A percentile compares a stretch with the other conserved stretches of the same genome.
Evolutionary conservation across 192 early-diverging fungal species (phyloP).

Genomic region (Gonapodya prolifera): DNA sequence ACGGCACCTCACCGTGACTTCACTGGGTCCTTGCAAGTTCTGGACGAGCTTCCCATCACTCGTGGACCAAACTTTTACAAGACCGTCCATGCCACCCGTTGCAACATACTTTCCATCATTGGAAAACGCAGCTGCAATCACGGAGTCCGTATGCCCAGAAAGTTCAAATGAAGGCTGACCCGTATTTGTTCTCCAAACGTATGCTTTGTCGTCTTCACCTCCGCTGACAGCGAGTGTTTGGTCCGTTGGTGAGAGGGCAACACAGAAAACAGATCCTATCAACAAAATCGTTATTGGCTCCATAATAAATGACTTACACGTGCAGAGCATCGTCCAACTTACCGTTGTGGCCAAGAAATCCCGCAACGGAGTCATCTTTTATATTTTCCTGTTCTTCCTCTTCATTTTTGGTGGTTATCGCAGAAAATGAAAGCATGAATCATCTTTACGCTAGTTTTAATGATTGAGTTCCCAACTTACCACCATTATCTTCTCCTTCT

Average conservation of each 20-base stretch:
- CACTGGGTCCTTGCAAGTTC: constrained; percentile 75
- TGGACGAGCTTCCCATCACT: constrained; percentile 39
- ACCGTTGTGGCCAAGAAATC: constrained; percentile 7
- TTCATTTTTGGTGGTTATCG: too few species aligned
- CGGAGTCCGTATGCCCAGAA: constrained; percentile 70
- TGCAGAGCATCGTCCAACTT: too few species aligned
- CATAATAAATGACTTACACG: too few species aligned
- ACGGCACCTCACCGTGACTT: constrained; percentile 53
- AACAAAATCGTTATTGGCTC: too few species aligned
- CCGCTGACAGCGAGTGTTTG: constrained; percentile 60
- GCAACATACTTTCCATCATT: constrained; percentile 73
- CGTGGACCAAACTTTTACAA: constrained; percentile 57
- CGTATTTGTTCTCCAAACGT: constrained; percentile 73
- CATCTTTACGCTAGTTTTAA: too few species aligned
- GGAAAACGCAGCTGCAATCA: constrained; percentile 70
- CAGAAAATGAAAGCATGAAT: too few species aligned
- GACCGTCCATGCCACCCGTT: constrained; percentile 92
- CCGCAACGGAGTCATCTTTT: constrained; percentile 9
- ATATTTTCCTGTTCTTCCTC: neutral
- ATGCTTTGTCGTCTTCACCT: constrained; percentile 86
- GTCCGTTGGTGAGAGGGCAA: constrained; percentile 66
- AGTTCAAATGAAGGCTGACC: constrained; percentile 63
- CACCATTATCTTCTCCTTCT: constrained; percentile 6
- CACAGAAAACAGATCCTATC: constrained; percentile 66
- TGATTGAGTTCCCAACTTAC: neutral